phyloP scores from a whole-genome alignment of 75 land plant genomes.

The Gnetum montanum region DNA sequence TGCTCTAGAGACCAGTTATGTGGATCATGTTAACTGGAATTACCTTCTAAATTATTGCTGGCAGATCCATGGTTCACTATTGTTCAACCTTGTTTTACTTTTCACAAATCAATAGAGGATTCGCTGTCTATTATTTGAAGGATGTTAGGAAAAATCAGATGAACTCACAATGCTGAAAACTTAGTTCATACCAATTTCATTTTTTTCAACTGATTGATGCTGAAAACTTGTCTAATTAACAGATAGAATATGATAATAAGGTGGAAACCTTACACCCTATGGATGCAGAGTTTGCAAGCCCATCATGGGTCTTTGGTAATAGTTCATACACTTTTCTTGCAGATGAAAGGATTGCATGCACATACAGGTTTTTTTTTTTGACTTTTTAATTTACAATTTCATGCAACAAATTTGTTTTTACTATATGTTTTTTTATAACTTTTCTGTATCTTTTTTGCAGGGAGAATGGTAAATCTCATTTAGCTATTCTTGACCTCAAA shows the following conservation, averaged over 20 bases:
- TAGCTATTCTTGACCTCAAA: slow-evolving; percentile 52
- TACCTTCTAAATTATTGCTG: too few species aligned
- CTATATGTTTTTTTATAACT: not conserved
- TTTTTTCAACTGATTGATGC: too few species aligned
- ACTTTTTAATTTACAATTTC: not conserved
- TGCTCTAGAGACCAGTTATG: too few species aligned
- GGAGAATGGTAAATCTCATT: slow-evolving; percentile 67
- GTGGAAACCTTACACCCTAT: slow-evolving; percentile 47
- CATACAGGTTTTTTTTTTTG: slow-evolving; percentile 54
- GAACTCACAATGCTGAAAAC: too few species aligned
- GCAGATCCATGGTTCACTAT: too few species aligned
- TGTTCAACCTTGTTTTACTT: too few species aligned
- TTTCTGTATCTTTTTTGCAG: slow-evolving; percentile 28
- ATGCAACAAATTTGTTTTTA: not conserved
- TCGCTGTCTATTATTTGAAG: too few species aligned
- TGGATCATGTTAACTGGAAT: too few species aligned
- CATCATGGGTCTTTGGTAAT: slow-evolving; percentile 88
- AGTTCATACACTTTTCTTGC: slow-evolving; percentile 62
- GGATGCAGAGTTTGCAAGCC: slow-evolving; percentile 88
- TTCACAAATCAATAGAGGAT: too few species aligned
- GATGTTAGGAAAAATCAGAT: too few species aligned
- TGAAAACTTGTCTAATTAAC: too few species aligned
- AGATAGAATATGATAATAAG: slow-evolving; percentile 58
- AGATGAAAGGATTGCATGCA: slow-evolving; percentile 46
- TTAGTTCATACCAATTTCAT: too few species aligned